A percentile compares a stretch with the other conserved stretches of the same genome.
phyloP scores from a whole-genome alignment of 2,329 filamentous ascomycete species.

The Pyrenophora teres region DNA sequence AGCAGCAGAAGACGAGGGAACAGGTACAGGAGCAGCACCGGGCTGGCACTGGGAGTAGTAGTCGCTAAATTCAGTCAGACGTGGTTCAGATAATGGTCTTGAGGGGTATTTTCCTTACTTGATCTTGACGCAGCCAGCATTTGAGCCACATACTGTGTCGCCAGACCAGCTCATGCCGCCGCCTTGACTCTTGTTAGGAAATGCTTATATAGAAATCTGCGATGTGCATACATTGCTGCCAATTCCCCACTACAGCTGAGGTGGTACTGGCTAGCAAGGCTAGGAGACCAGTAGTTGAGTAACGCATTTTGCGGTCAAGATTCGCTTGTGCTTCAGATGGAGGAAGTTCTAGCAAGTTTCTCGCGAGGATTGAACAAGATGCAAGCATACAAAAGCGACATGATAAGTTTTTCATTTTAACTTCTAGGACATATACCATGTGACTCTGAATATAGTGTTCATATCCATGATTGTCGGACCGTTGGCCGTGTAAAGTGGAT shows the following conservation, averaged over 20 bases:
- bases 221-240: slow-evolving; percentile 40
- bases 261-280: slow-evolving; percentile 31
- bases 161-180: slow-evolving; percentile 37
- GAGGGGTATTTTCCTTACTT: slow-evolving; percentile 23
- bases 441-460: slow-evolving; percentile 23
- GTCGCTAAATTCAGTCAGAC: slow-evolving; percentile 28
- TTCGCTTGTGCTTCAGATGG: neutral
- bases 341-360: neutral
- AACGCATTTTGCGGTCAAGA: slow-evolving; percentile 28
- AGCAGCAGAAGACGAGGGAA: slow-evolving; percentile 13
- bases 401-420: slow-evolving; percentile 5
- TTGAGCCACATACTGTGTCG: slow-evolving; percentile 30
- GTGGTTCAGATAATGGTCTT: neutral
- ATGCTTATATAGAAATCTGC: neutral
- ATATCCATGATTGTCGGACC: slow-evolving; percentile 35
- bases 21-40: slow-evolving; percentile 29
- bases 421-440: slow-evolving; percentile 20
- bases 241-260: slow-evolving; percentile 35
- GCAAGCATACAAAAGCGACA: neutral
- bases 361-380: neutral
- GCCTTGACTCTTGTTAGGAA: slow-evolving; percentile 22
- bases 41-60: slow-evolving; percentile 52
- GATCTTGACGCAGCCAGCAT: slow-evolving; percentile 38
- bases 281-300: slow-evolving; percentile 21
- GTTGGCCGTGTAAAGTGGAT: slow-evolving; percentile 33